Evolutionary conservation across 2,329 filamentous ascomycete genomes (phyloP), one percentile per base, ranked within the genome.

Genomic region (Hymenoscyphus fraxineus): DNA sequence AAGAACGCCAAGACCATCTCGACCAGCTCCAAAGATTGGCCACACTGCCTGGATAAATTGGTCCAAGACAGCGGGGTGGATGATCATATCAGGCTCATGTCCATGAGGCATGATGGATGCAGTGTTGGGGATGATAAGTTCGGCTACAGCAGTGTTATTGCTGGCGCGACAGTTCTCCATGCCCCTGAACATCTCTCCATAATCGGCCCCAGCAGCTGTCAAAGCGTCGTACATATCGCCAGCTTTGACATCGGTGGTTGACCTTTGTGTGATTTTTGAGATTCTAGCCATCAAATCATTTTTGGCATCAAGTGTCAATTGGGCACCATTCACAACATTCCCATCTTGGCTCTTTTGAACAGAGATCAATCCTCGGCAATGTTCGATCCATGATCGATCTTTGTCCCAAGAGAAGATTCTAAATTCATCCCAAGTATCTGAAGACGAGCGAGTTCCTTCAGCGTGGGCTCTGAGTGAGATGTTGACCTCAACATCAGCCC

Each of bases 351-450:
- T 59, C 31, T 67, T 67, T 5, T 67, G 61, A n/a, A 67, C 65
- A 7, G 66, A 68, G 57, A 71, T 68, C 13, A 69, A 63, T 5
- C 71, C 70, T 40, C 69, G 64, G 27, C 69, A 72, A 55, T 73
- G 71, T 47, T 87, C 82, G 0, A 80, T 80, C 85, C 85, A 88
- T 12, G 82, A 81, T 51, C 81, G 78, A 13, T 74, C 78, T 15
- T 78, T 77, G 0, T 79, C 79, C 79, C 80, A 85, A 0, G 84
- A 85, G 57, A 79, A 83, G 32, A 88, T 82, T 1, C 78, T 75
- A 74, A 88, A 87, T 70, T 85, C 82, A 59, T 83, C 78, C 83
- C 83, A 85, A 2, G 75, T 71, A 39, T 81, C 80, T 0, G 80
- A 80, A 16, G 76, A 77, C 1, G 74, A 73, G 15, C 78, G 72